Evolutionary conservation across 1,284 basidiomycete genomes (phyloP), one percentile per base, ranked within the genome.

Genomic region (Apiotrichum brassicae): DNA sequence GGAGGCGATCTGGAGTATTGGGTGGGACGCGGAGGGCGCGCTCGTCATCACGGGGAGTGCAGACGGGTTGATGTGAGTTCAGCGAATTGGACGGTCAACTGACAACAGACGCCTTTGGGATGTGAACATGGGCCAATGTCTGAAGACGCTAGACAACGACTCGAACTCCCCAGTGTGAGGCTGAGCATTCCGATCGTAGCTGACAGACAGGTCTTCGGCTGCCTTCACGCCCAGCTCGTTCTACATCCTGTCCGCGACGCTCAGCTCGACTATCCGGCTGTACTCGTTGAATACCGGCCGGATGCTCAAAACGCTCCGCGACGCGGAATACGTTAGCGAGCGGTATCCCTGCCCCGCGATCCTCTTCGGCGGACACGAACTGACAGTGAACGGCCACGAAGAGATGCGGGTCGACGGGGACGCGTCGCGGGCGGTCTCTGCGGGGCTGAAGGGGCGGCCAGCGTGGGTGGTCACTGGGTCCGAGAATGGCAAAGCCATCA

Each of bases 71-170:
- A 93, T 98, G 91, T 94, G 61, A 68, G 87, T 75, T 40, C 3
- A 8, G 14, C n/a, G 2, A 34, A 23, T 32, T 18, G 19, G n/a
- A 13, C 14, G n/a, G 30, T 6, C 2, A 3, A 16, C 22, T 4
- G 44, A 45, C 50, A 6, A 6, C 62, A 94, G 92, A 68, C 91
- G 93, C 45, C 82, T 95, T 56, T 99, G 95, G 95, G 93, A 97
- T 65, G 85, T 89, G 0, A 85, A 90, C 48, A 93, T 91, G 0
- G 95, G 93, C 2, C 92, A 97, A 70, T 99, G 95, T 73, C 77
- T 99, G 36, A 97, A 94, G 71, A 98, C 95, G 4, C 73, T 99
- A 23, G 91, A 93, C 12, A 93, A 97, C 61, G 91, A 93, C 62
- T 89, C 93, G 57, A 94, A 94, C 74, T 87, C 89, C 3, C 89